Evolutionary conservation across 2,329 filamentous ascomycete species (phyloP), one percentile per base, ranked within the genome.

Genomic region (Sporothrix luriei): DNA sequence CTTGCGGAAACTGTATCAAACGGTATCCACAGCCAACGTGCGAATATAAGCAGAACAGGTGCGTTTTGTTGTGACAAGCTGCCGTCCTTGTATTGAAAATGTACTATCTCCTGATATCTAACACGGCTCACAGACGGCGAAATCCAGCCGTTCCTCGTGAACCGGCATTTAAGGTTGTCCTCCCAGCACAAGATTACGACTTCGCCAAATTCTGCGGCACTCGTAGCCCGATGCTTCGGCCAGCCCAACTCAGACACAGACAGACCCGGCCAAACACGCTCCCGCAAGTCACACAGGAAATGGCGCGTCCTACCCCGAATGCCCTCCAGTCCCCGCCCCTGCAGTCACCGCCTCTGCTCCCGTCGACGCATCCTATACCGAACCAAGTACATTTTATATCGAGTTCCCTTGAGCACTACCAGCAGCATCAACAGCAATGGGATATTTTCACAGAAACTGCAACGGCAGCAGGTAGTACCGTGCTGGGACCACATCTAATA

Each of bases 1-100:
- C 84, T 16, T 86, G 84, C 76, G 81, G 81, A 55, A 85, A 86
- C 73, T 87, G 84, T 72, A 77, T 80, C 29, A 81, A 84, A 49
- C 80, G 84, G 40, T 86, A 84, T 71, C 84, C 84, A 0, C 82
- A 81, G 67, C 84, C 84, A 0, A 73, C 77, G 7, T 87, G 84
- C 75, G 80, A 84, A 72, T 87, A 87, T 72, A 78, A 74, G 19
- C 70, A 71, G 16, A 70, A 69, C 49, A 72, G 67, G 70, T 71
- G 21, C 9, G 71, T 70, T 1, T 2, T 3, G 3, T 26, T 11
- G n/a, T 43, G 40, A 43, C 40, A 43, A 13, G 11, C 40, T 43
- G 19, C 29, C 9, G 29, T 29, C 38, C 24, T 33, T 61, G 21
- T 55, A 3, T 43, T 3, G 13, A 43, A 5, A n/a, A n/a, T 4